These are phyloP conservation scores for Cylindrodendrum hubeiense DNA, from an alignment of 2,329 filamentous ascomycete genomes.

Conservation along the genomic window DNA sequence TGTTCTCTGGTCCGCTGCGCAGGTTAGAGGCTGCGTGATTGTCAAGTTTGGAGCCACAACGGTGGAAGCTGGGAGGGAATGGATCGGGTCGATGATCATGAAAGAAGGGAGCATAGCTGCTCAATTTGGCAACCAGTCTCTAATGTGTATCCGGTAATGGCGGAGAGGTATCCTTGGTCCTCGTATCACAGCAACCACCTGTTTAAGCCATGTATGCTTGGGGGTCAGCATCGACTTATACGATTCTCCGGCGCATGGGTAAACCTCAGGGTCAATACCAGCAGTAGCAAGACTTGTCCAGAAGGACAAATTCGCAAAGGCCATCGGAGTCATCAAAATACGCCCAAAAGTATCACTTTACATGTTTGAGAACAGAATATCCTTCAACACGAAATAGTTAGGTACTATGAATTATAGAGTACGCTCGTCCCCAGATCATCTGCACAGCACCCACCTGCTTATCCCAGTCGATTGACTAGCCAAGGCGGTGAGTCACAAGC, in stretches of 20 bases:
- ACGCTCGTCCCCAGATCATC: background rate
- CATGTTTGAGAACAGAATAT: too few relatives aligned
- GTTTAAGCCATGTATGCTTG: background rate
- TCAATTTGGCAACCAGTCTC: constrained; percentile 83
- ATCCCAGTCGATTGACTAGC: constrained; percentile 17
- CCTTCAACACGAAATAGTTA: too few relatives aligned
- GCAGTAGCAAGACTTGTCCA: background rate
- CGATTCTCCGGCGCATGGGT: too few relatives aligned
- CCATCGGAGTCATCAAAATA: too few relatives aligned
- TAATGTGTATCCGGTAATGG: constrained; percentile 77
- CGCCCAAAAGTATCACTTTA: too few relatives aligned
- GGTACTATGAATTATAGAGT: background rate
- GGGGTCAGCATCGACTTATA: background rate
- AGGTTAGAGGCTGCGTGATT: constrained; percentile 84
- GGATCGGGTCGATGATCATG: constrained; percentile 81
- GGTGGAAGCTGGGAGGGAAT: constrained; percentile 84
- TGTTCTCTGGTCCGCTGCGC: constrained; percentile 85
- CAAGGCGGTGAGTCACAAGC: constrained; percentile 32
- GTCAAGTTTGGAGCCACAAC: constrained; percentile 90
- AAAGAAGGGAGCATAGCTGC: constrained; percentile 78
- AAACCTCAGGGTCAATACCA: background rate
- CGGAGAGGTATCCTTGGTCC: background rate
- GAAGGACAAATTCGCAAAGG: background rate
- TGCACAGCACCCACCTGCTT: background rate
- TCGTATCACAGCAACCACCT: background rate